Evolutionary conservation across 257 asterid genomes (phyloP), one percentile per base, ranked within the genome.

Genomic region (Leptodermis oblonga): DNA sequence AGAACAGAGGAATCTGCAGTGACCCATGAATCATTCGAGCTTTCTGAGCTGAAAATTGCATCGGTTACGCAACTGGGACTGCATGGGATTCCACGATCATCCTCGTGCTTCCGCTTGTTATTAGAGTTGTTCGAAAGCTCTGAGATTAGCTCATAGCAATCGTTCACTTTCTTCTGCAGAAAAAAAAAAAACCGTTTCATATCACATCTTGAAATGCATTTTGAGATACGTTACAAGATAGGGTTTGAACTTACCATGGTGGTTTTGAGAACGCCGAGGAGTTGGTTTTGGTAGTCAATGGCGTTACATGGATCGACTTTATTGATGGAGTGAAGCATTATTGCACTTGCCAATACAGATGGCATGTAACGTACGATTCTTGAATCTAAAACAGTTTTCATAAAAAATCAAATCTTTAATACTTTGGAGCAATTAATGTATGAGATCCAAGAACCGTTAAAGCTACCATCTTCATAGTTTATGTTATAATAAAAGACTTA

Each of bases 281-380:
- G 95, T 74, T 89, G 96, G 62, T 75, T 79, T 73, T 87, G 92
- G 62, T 88, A 85, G 68, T 81, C 91, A 71, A 70, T 23, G 37
- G 85, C 88, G 53, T 82, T 79, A 68, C 74, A 34, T 7, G 88
- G 86, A 68, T 86, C 93, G 37, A 82, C 84, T 76, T 79, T 84
- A 71, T 84, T 86, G 48, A 91, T 85, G 53, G 86, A 89, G 73
- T 86, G 99, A 48, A 93, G 88, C 97, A 93, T 87, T 13, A 88
- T 88, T 43, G 99, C 89, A 62, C 91, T 81, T 6, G 96, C 99
- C 79, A 90, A 58, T 3, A 87, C 91, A 48, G 99, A 93, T 0
- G 99, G 96, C 55, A 76, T 73, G 78, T 79, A 85, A 46, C 74
- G 83, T 53, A 62, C 75, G 73, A 85, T 75, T 82, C 97, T 89